Conservation (phyloP, 2,329 filamentous ascomycete genomes). For the Ascochyta pisi region DNA sequence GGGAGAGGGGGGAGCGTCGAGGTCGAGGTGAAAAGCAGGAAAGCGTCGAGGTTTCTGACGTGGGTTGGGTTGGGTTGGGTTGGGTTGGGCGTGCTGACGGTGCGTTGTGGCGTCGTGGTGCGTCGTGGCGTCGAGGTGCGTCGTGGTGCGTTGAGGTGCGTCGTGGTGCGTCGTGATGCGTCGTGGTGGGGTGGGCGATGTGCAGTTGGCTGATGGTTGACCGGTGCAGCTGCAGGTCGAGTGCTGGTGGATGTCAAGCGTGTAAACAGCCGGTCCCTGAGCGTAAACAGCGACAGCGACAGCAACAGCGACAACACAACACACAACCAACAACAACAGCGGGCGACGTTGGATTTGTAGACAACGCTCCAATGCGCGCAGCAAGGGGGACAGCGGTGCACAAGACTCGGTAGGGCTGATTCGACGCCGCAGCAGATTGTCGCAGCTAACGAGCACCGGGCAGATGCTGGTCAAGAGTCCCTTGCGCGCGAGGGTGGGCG, state of each 20-base stretch:
- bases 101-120: too few relatives aligned
- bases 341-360: not conserved
- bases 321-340: not conserved
- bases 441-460: constrained; percentile 25
- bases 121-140: constrained; percentile 2
- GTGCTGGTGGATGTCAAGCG: too few relatives aligned
- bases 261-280: constrained; percentile 6
- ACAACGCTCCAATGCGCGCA: not conserved
- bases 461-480: constrained; percentile 17
- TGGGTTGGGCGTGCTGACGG: too few relatives aligned
- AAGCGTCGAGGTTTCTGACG: too few relatives aligned
- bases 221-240: constrained; percentile 2
- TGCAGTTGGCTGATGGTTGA: constrained; percentile 1
- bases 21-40: too few relatives aligned
- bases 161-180: too few relatives aligned
- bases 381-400: constrained; percentile 19
- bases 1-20: too few relatives aligned
- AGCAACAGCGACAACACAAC: too few relatives aligned
- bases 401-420: constrained; percentile 28
- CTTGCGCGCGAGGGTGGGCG: constrained; percentile 8
- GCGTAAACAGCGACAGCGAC: constrained; percentile 4
- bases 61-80: too few relatives aligned
- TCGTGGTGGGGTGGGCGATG: too few relatives aligned
- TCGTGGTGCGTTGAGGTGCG: constrained; percentile 7
- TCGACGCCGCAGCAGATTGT: constrained; percentile 31